These are phyloP conservation scores for Lactuca sativa DNA, from an alignment of 129 eudicot genomes.

Conservation along the genomic window DNA sequence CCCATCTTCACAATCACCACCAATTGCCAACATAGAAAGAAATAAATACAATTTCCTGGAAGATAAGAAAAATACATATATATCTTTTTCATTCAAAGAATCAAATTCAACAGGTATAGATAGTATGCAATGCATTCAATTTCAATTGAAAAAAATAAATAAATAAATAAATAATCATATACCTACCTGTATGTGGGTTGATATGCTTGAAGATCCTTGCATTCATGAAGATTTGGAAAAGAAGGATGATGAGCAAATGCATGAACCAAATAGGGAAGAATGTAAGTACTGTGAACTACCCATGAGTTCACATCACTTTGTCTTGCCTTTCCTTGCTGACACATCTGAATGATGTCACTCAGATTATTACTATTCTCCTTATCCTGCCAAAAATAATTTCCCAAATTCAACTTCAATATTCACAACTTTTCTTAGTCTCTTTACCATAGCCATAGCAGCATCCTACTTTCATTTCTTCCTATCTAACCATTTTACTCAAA, in stretches of 20 bases:
- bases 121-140: not conserved
- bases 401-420: slow-evolving; percentile 15
- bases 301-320: slow-evolving; percentile 57
- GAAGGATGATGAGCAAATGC: slow-evolving; percentile 84
- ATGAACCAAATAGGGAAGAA: slow-evolving; percentile 80
- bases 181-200: slow-evolving; percentile 85
- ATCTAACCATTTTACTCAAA: not conserved
- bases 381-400: slow-evolving; percentile 41
- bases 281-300: slow-evolving; percentile 55
- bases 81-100: not conserved
- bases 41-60: slow-evolving; percentile 69
- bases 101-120: slow-evolving; percentile 1
- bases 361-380: slow-evolving; percentile 56
- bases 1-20: slow-evolving; percentile 67
- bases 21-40: slow-evolving; percentile 70
- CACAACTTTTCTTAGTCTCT: not conserved
- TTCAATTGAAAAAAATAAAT: too few species aligned
- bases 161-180: not conserved
- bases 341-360: slow-evolving; percentile 78
- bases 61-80: not conserved
- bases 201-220: slow-evolving; percentile 75
- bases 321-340: slow-evolving; percentile 71
- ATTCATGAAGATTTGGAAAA: slow-evolving; percentile 76
- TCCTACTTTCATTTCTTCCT: not conserved
- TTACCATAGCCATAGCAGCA: too few species aligned